phyloP scores from a whole-genome alignment of 176 grass and related monocot genomes.

The Alloteropsis semialata region DNA sequence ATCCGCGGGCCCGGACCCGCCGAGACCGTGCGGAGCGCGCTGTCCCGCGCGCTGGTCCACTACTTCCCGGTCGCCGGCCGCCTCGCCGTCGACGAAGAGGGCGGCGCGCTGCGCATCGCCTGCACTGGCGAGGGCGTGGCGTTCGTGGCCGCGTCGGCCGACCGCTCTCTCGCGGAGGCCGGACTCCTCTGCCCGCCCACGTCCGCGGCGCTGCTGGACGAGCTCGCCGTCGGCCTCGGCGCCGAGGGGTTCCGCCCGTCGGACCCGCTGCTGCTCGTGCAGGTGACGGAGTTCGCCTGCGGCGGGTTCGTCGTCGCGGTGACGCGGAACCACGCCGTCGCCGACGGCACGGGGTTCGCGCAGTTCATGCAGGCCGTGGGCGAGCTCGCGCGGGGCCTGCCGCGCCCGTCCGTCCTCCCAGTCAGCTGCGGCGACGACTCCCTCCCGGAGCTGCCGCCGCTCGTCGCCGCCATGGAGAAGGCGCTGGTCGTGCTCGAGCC shows the following conservation, averaged over 20 bases:
- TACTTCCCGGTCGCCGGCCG: slow-evolving; percentile 13
- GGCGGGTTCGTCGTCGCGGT: slow-evolving; percentile 11
- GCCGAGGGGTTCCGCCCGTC: not conserved
- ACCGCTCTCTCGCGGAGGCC: not conserved
- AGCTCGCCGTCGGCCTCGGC: not conserved
- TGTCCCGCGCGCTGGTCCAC: slow-evolving; percentile 10
- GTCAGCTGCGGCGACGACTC: slow-evolving; percentile 1
- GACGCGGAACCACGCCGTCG: slow-evolving; percentile 24
- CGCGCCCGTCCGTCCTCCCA: not conserved
- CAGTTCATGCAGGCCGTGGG: slow-evolving; percentile 13
- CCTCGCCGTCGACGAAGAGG: not conserved
- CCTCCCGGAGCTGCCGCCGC: slow-evolving; percentile 12
- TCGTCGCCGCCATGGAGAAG: not conserved
- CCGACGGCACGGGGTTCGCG: slow-evolving; percentile 29
- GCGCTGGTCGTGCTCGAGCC: not conserved
- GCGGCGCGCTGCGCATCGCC: not conserved
- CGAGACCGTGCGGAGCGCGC: not conserved
- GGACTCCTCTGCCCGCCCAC: slow-evolving; percentile 3
- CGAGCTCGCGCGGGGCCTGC: slow-evolving; percentile 11
- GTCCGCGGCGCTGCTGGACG: not conserved
- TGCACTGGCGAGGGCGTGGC: slow-evolving; percentile 24
- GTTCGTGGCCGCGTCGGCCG: slow-evolving; percentile 19
- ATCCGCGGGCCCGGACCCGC: not conserved
- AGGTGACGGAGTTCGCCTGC: too few species aligned
- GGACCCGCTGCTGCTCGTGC: slow-evolving; percentile 19